phyloP scores from a whole-genome alignment of 441 rosid genomes.

The Gossypium davidsonii region DNA sequence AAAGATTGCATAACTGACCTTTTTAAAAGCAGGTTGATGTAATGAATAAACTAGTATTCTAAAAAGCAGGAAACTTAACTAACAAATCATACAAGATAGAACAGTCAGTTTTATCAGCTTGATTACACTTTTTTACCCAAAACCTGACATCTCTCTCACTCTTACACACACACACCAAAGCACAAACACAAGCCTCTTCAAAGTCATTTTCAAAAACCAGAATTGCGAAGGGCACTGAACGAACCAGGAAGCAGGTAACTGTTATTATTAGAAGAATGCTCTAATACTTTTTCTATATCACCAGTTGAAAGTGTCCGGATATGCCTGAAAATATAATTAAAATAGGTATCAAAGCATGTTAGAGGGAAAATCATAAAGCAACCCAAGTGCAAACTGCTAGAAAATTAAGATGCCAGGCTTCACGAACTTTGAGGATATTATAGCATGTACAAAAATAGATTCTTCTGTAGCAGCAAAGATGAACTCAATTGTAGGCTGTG shows the following conservation, averaged over 20 bases:
- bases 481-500: conserved; percentile 83
- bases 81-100: conserved; percentile 8
- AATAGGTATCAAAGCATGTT: conserved; percentile 17
- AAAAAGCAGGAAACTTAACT: conserved; percentile 8
- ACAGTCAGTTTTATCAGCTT: background rate
- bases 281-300: conserved; percentile 66
- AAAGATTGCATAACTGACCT: conserved; percentile 3
- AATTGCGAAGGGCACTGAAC: conserved; percentile 19
- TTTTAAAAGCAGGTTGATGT: background rate
- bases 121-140: background rate
- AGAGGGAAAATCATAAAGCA: conserved; percentile 13
- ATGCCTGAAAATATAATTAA: conserved; percentile 51
- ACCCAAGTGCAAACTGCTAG: conserved; percentile 17
- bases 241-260: conserved; percentile 80
- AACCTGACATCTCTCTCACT: background rate
- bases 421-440: conserved; percentile 89
- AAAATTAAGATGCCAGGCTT: conserved; percentile 18
- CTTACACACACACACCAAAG: background rate
- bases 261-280: conserved; percentile 55
- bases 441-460: conserved; percentile 83
- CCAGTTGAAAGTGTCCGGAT: conserved; percentile 69
- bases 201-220: conserved; percentile 11
- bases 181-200: background rate
- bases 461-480: conserved; percentile 96
- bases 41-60: conserved; percentile 10